A percentile compares a stretch with the other conserved stretches of the same genome.
Conservation (phyloP, 2,329 filamentous ascomycete species). For the Arthrinium phaeospermum region DNA sequence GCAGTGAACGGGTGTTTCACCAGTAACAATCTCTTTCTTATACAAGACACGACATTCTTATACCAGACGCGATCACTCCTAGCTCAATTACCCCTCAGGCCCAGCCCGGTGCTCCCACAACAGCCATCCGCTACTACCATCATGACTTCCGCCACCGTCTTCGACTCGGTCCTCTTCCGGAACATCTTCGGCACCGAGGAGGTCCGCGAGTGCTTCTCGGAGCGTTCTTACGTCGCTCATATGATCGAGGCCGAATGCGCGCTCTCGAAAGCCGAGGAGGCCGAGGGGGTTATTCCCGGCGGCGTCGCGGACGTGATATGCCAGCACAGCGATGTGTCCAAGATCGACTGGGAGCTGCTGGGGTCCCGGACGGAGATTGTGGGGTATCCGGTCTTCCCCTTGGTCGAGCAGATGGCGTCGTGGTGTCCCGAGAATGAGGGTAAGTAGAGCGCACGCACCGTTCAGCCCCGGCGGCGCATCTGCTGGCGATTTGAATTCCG, state of each 20-base stretch:
- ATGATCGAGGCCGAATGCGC: conserved; percentile 10
- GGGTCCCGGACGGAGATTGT: conserved; percentile 52
- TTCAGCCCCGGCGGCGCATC: background rate
- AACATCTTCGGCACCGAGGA: conserved; percentile 4
- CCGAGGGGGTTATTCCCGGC: background rate
- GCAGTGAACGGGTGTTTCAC: background rate
- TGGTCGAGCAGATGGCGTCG: conserved; percentile 53
- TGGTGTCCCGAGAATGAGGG: conserved; percentile 40
- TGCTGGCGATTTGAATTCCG: too few relatives aligned
- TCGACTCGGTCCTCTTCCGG: background rate
- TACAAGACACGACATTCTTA: background rate
- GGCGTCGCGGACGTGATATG: background rate
- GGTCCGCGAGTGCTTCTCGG: conserved; percentile 1
- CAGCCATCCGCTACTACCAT: background rate
- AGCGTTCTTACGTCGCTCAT: background rate
- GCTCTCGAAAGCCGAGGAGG: background rate
- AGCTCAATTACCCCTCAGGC: background rate
- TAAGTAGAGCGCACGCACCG: conserved; percentile 32
- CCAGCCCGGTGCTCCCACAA: background rate
- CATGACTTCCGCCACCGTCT: background rate
- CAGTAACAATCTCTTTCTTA: background rate
- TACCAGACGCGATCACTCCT: too few relatives aligned
- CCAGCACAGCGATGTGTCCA: background rate
- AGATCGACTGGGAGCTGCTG: background rate
- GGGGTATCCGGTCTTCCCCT: conserved; percentile 58